These are phyloP conservation scores for Fusarium transvaalense DNA, from an alignment of 2,329 filamentous ascomycete genomes.

Conservation along the genomic window DNA sequence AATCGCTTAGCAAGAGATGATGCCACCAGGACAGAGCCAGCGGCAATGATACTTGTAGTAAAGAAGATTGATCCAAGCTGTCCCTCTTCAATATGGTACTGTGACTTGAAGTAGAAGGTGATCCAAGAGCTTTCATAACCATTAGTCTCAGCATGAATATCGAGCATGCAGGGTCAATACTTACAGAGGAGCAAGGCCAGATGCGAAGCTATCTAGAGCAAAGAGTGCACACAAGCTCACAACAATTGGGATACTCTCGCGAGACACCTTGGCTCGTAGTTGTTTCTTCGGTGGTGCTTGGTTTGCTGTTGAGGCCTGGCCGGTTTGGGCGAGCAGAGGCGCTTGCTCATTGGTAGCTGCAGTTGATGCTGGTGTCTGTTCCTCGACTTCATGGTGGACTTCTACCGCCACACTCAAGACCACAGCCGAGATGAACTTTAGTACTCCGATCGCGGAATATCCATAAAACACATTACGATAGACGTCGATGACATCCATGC, in stretches of 20 bases:
- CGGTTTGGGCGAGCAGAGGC: conserved; percentile 42
- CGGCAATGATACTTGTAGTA: conserved; percentile 64
- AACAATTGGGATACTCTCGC: conserved; percentile 66
- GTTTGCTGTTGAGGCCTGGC: rapidly evolving
- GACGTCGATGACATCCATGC: conserved; percentile 60
- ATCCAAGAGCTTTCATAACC: conserved; percentile 65
- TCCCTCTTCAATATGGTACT: conserved; percentile 62
- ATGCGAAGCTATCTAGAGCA: conserved; percentile 76
- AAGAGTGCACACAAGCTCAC: conserved; percentile 75
- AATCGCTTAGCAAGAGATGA: conserved; percentile 67
- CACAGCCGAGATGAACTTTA: conserved; percentile 68
- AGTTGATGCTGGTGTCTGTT: neutral
- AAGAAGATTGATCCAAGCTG: conserved; percentile 68
- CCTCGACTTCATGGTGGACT: conserved; percentile 41
- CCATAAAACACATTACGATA: conserved; percentile 67
- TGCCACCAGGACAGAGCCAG: conserved; percentile 65
- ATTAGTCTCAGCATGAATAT: neutral
- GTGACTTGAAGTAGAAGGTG: conserved; percentile 66
- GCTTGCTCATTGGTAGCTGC: conserved; percentile 35
- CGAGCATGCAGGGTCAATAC: conserved; percentile 46
- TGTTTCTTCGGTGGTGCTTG: conserved; percentile 14
- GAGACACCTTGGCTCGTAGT: conserved; percentile 69
- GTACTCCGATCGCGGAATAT: conserved; percentile 59
- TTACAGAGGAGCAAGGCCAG: conserved; percentile 74
- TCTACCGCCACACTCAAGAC: conserved; percentile 63